phyloP scores from a whole-genome alignment of 305 asterid species.

The Euphrasia arctica region DNA sequence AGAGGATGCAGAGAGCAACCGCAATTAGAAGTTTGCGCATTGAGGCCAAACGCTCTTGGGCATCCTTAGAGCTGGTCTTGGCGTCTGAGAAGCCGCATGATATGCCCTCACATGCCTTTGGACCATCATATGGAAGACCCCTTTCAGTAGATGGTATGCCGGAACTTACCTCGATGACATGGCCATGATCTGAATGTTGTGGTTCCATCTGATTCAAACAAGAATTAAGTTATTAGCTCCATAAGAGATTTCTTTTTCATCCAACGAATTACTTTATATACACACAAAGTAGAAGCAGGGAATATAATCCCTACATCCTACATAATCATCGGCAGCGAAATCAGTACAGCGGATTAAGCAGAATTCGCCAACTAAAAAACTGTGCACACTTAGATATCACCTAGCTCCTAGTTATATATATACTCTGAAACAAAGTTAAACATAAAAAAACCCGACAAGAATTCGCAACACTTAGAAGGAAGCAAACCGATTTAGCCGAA shows the following conservation, averaged over 20 bases:
- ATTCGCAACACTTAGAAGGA: background rate
- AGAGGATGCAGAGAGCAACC: constrained; percentile 54
- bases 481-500: background rate
- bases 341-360: background rate
- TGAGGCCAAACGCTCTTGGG: constrained; percentile 60
- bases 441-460: background rate
- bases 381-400: background rate
- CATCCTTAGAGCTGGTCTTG: constrained; percentile 48
- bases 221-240: background rate
- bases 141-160: constrained; percentile 33
- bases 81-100: constrained; percentile 69
- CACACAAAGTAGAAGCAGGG: too few species aligned
- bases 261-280: too few species aligned
- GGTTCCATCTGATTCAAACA: constrained; percentile 42
- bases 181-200: constrained; percentile 38
- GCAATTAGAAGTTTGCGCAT: constrained; percentile 61
- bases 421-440: background rate
- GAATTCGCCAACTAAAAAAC: too few species aligned
- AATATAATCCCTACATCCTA: too few species aligned
- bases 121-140: constrained; percentile 29
- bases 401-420: background rate
- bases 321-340: too few species aligned
- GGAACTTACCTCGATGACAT: constrained; percentile 40
- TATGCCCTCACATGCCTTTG: constrained; percentile 58
- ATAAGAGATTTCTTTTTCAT: background rate